Base-by-base conservation (phyloP, 192 early-diverging fungal genomes). In the Kickxella alabastrina region DNA sequence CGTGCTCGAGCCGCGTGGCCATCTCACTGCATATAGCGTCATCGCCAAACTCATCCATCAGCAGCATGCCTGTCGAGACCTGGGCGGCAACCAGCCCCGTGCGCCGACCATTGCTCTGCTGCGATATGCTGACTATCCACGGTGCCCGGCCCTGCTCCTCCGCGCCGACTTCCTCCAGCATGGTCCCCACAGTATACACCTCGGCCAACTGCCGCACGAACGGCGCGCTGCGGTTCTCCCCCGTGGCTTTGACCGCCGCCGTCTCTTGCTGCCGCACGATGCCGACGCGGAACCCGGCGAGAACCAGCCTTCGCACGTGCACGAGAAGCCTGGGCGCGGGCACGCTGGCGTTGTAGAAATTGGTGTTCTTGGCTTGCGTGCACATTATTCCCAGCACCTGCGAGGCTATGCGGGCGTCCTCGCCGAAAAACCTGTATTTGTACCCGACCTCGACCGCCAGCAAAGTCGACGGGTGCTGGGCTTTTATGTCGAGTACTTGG, bases 401-500 rank as follows among this genome's bases (percentile, higher is more conserved):
- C 13, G 90, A 84, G 0, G 87, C 88, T 23, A 85, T 81, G 57
- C 87, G 78, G 14, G 93, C 91, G 66, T 95, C 93, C 22, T 91
- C 83, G 31, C 81, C 90, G 80, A 96, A 96, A 48, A 96, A 92
- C 10, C 89, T 77, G 68, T 77, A 96, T 70, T 91, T 92, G 80
- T 96, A 93, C n/a, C 93, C 93, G 10, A 96, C 93, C 60, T 96
- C 93, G 4, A 96, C 83, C 1, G 85, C 81, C 29, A 96, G 78
- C 14, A 96, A 48, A 23, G 80, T 78, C 54, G 83, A 86, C 1
- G 88, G 85, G 61, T 93, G 62, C 40, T 79, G 52, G 13, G 64
- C 58, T 59, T 89, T 92, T 24, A 91, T 73, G 10, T 88, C 86
- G 15, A 90, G 64, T 44, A 84, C 86, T 55, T 96, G 93, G 18